phyloP scores from a whole-genome alignment of 306 rosid genomes.

The Alnus glutinosa region DNA sequence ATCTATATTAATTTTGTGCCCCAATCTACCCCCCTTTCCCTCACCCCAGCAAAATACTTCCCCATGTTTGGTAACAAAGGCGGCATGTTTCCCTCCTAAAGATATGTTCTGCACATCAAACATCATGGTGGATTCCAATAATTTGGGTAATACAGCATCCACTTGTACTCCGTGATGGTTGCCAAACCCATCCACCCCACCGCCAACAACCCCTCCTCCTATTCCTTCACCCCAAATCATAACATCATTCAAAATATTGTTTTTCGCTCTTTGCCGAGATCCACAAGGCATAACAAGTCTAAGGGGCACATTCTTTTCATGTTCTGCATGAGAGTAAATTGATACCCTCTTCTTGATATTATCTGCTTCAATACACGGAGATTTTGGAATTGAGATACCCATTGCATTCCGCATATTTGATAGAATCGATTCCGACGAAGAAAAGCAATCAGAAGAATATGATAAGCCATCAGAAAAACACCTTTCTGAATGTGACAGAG shows the following conservation, averaged over 20 bases:
- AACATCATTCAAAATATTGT: constrained; percentile 63
- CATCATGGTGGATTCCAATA: constrained; percentile 66
- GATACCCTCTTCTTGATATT: constrained; percentile 38
- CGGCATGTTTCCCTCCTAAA: constrained; percentile 82
- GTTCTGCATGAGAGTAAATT: constrained; percentile 25
- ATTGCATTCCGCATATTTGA: constrained; percentile 40
- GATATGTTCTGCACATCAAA: constrained; percentile 66
- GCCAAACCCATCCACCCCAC: constrained; percentile 40
- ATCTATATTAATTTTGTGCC: constrained; percentile 65
- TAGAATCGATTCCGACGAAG: constrained; percentile 46
- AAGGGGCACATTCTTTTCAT: constrained; percentile 36
- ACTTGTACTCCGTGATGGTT: constrained; percentile 28
- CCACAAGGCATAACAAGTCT: constrained; percentile 39
- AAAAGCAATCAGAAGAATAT: constrained; percentile 51
- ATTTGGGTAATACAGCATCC: constrained; percentile 66
- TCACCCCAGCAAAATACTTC: constrained; percentile 91
- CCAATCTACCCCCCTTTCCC: constrained; percentile 69
- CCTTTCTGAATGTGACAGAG: constrained; percentile 73
- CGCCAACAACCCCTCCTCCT: constrained; percentile 47
- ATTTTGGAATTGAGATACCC: constrained; percentile 50
- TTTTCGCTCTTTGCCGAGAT: constrained; percentile 43
- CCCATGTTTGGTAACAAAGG: constrained; percentile 75
- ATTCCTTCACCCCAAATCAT: constrained; percentile 88
- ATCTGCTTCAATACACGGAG: constrained; percentile 51
- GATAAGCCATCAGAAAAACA: constrained; percentile 81